A percentile compares a stretch with the other conserved stretches of the same genome.
Evolutionary conservation across 2,329 filamentous ascomycete genomes (phyloP).

Genomic region (Alternaria consortialis): DNA sequence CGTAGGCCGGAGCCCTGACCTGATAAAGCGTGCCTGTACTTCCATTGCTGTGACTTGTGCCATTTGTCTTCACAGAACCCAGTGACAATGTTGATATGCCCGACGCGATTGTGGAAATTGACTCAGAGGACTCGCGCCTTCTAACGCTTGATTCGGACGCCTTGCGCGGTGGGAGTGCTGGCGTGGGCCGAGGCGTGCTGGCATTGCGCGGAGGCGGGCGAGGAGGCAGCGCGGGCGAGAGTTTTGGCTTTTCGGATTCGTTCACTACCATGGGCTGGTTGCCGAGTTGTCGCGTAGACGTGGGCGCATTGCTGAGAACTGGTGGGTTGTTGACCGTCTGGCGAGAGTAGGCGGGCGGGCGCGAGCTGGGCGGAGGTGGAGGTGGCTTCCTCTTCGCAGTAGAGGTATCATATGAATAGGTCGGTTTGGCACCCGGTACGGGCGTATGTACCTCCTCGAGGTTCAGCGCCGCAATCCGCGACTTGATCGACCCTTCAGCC

Average conservation of each 20-base stretch:
- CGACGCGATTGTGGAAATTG: constrained; percentile 61
- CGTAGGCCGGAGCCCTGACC: constrained; percentile 65
- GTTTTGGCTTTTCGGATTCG: constrained; percentile 26
- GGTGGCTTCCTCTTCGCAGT: constrained; percentile 49
- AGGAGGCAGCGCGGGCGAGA: constrained; percentile 46
- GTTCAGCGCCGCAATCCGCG: constrained; percentile 60
- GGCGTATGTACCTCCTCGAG: constrained; percentile 56
- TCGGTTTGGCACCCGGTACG: constrained; percentile 46
- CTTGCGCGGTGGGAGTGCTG: constrained; percentile 56
- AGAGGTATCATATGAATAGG: constrained; percentile 48
- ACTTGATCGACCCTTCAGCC: constrained; percentile 53
- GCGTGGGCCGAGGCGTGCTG: constrained; percentile 49
- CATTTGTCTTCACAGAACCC: constrained; percentile 56
- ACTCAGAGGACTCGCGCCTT: constrained; percentile 56
- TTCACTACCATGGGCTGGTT: constrained; percentile 49
- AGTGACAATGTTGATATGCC: constrained; percentile 60
- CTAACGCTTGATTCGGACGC: constrained; percentile 51
- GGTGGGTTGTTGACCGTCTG: constrained; percentile 54
- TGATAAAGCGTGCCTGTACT: constrained; percentile 44
- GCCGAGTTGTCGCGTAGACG: constrained; percentile 45
- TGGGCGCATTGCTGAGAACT: constrained; percentile 47
- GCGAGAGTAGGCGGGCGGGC: constrained; percentile 43
- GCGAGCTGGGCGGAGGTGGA: constrained; percentile 50
- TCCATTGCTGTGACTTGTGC: constrained; percentile 46
- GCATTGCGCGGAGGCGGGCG: constrained; percentile 60